Conservation (phyloP, 805 yeast species). For the Kluyveromyces nonfermentans region DNA sequence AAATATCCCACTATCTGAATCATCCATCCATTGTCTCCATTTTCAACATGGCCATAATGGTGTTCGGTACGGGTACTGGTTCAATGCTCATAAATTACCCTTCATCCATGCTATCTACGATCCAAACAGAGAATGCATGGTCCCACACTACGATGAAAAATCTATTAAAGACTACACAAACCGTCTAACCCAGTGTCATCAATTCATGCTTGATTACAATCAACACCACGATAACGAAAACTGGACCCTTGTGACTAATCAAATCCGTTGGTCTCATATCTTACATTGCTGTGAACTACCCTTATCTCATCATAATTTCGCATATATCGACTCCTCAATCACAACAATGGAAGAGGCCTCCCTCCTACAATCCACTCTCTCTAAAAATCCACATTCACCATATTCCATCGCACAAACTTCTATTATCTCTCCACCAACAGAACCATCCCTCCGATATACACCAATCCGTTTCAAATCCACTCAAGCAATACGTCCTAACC, state of each 20-base stretch:
- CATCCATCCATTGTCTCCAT: conserved; percentile 19
- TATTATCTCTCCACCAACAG: conserved; percentile 1
- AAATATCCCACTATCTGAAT: conserved; percentile 12
- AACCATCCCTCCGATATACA: conserved; percentile 15
- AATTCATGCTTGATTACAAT: conserved; percentile 18
- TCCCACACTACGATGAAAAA: conserved; percentile 1
- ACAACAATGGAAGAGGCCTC: conserved; percentile 19
- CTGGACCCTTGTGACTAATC: conserved; percentile 13
- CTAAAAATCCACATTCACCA: neutral
- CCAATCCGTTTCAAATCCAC: conserved; percentile 21
- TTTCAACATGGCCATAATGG: conserved; percentile 14
- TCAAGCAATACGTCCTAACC: conserved; percentile 25
- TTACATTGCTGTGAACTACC: conserved; percentile 1
- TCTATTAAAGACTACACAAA: neutral
- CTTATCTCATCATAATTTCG: neutral
- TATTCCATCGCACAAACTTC: neutral
- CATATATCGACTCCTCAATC: conserved; percentile 26
- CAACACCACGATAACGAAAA: conserved; percentile 12
- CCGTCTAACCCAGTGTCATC: conserved; percentile 5
- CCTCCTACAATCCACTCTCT: conserved; percentile 10
- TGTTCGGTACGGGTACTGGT: conserved; percentile 28
- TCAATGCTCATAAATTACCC: conserved; percentile 7
- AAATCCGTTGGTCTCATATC: conserved; percentile 12
- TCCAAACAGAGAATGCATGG: conserved; percentile 10
- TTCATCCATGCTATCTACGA: conserved; percentile 12